Evolutionary conservation across 2,329 filamentous ascomycete species (phyloP), one percentile per base, ranked within the genome.

Genomic region (Xylariaceae sp.): DNA sequence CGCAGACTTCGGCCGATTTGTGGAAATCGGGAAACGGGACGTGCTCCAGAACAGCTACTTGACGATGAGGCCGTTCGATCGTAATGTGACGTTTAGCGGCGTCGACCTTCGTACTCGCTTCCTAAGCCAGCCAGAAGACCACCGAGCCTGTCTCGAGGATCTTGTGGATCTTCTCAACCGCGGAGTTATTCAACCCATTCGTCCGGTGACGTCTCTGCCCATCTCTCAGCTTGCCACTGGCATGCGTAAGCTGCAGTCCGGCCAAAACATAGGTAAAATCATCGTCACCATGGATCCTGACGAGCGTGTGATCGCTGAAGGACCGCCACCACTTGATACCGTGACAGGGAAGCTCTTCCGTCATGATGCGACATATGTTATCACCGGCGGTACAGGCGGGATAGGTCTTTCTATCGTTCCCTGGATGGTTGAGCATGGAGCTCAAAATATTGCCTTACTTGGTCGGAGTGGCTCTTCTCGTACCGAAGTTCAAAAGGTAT

Each of bases 301-400:
- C 3, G 29, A 34, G 16, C 24, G 19, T 3, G 28, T 47, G 7
- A 47, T 47, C 6, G n/a, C 44, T 28, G 40, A 23, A 8, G 40
- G 11, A 6, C 44, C 37, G 19, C 37, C 37, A n/a, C 44, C 8
- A 14, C 28, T 33, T 19, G 6, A 8, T 8, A 16, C 26, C 8
- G 14, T 17, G 11, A 14, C 44, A 8, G 26, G 45, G 14, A 28
- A 28, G 19, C 23, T 58, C 7, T 23, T 26, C 12, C 40, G 40
- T 14, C 26, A 39, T n/a, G 54, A 66, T 14, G 62, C 53, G 0
- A 64, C 61, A 3, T 68, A 67, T 37, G 17, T 67, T 28, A 52
- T 67, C 8, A 56, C 60, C 16, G 65, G 65, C 5, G 65, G 65
- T 0, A 60, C 60, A 6, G 62, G 65, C n/a, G 65, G 66, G 6